These are phyloP conservation scores for Edaphochlamys debaryana DNA, from an alignment of 139 green algal genomes.

Conservation along the genomic window DNA sequence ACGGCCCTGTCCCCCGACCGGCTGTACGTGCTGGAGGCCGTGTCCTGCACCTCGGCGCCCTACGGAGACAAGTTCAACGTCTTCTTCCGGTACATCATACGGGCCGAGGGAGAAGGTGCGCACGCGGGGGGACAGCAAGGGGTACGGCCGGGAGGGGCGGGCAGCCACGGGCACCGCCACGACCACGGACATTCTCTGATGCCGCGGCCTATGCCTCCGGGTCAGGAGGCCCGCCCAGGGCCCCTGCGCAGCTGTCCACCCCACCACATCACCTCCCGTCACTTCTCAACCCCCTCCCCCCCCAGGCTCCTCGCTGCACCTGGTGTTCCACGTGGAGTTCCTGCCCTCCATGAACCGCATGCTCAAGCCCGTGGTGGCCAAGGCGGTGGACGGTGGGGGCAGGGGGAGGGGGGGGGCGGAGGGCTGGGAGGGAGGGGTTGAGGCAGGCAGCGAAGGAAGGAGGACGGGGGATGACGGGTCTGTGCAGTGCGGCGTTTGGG, in stretches of 20 bases:
- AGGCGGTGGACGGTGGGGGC: slow-evolving; percentile 44
- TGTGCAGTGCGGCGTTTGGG: too few relatives aligned
- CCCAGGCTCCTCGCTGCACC: slow-evolving; percentile 25
- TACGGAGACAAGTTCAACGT: slow-evolving; percentile 67
- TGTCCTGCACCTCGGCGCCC: slow-evolving; percentile 46
- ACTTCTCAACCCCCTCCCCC: too few relatives aligned
- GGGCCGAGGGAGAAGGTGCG: too few relatives aligned
- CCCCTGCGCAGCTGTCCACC: too few relatives aligned
- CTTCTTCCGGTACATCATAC: slow-evolving; percentile 44
- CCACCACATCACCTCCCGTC: too few relatives aligned
- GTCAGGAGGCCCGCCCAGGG: too few relatives aligned
- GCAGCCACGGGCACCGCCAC: too few relatives aligned
- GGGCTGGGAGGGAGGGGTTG: background rate
- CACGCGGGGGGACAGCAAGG: too few relatives aligned
- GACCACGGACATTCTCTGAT: too few relatives aligned
- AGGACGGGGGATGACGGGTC: too few relatives aligned
- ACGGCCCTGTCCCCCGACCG: slow-evolving; percentile 21
- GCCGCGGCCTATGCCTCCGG: too few relatives aligned
- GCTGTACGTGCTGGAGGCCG: slow-evolving; percentile 47
- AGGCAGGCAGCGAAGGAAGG: background rate
- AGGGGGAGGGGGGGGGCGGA: background rate
- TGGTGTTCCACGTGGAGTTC: slow-evolving; percentile 35
- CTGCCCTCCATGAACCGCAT: slow-evolving; percentile 53
- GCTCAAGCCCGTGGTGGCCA: slow-evolving; percentile 44
- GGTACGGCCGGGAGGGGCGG: too few relatives aligned